phyloP scores from a whole-genome alignment of 768 basidiomycete species.

The Lentinula raphanica region DNA sequence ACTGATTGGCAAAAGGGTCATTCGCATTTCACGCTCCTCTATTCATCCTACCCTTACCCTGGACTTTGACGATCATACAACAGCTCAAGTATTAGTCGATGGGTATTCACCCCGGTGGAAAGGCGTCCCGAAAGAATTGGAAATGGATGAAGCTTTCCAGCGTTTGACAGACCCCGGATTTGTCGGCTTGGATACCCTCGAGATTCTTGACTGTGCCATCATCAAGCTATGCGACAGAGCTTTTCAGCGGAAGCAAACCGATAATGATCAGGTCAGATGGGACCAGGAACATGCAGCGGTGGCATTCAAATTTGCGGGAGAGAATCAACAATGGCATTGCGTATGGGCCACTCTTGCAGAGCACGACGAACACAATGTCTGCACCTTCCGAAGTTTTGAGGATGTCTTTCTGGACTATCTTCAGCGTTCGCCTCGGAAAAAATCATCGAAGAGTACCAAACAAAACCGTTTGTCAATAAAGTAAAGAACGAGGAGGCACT shows the following conservation, averaged over 20 bases:
- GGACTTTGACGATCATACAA: constrained; percentile 37
- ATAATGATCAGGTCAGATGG: constrained; percentile 36
- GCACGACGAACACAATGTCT: constrained; percentile 34
- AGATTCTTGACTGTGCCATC: constrained; percentile 47
- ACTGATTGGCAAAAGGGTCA: constrained; percentile 41
- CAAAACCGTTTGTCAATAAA: neutral
- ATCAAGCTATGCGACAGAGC: constrained; percentile 56
- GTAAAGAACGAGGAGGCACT: neutral
- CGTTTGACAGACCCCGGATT: constrained; percentile 27
- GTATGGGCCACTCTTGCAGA: constrained; percentile 61
- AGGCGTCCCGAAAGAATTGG: constrained; percentile 56
- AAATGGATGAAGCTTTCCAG: constrained; percentile 43
- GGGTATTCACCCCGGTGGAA: constrained; percentile 54
- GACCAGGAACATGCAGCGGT: constrained; percentile 39
- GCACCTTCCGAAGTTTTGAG: constrained; percentile 53
- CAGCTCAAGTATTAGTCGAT: constrained; percentile 51
- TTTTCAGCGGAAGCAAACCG: constrained; percentile 34
- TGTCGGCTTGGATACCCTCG: constrained; percentile 38
- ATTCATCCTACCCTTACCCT: constrained; percentile 44
- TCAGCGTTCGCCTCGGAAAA: constrained; percentile 36
- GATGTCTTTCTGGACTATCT: constrained; percentile 52
- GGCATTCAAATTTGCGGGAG: constrained; percentile 50
- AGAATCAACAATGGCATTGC: constrained; percentile 46
- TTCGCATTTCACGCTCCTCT: constrained; percentile 32
- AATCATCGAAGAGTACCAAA: neutral